These are phyloP conservation scores for Stephanodiscus minutulus DNA, from an alignment of 108 stramenopile genomes.

Conservation along the genomic window DNA sequence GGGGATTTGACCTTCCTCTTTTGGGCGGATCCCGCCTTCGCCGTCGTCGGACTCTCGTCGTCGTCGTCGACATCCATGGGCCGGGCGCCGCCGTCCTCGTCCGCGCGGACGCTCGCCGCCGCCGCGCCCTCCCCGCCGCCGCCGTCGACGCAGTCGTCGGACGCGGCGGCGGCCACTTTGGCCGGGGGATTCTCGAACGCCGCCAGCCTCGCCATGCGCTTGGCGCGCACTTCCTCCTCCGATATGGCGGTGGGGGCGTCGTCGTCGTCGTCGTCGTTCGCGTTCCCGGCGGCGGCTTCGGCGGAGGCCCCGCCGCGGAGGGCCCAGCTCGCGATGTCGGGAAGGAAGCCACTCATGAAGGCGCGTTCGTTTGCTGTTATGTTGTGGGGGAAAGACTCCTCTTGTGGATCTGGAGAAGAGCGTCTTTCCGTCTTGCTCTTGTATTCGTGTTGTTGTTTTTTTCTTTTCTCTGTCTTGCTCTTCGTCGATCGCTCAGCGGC, in stretches of 20 bases:
- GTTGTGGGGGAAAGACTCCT: too few relatives aligned
- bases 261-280: constrained; percentile 19
- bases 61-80: constrained; percentile 59
- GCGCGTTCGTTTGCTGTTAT: too few relatives aligned
- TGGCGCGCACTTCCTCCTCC: constrained; percentile 81
- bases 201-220: constrained; percentile 75
- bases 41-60: constrained; percentile 1
- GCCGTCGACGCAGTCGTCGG: background rate
- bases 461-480: too few relatives aligned
- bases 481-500: too few relatives aligned
- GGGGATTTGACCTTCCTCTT: constrained; percentile 47
- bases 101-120: background rate
- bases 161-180: background rate
- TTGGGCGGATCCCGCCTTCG: constrained; percentile 3
- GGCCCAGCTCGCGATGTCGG: constrained; percentile 81
- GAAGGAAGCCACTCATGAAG: constrained; percentile 67
- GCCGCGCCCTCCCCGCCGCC: background rate
- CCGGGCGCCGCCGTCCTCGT: constrained; percentile 1
- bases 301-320: constrained; percentile 65
- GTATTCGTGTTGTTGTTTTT: too few relatives aligned
- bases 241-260: constrained; percentile 36
- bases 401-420: too few relatives aligned
- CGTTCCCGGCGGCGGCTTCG: constrained; percentile 9
- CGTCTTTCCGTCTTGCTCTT: background rate
- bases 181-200: constrained; percentile 28